Evolutionary conservation across 1,284 basidiomycete genomes (phyloP).

Genomic region (Cutaneotrichosporon sp.): DNA sequence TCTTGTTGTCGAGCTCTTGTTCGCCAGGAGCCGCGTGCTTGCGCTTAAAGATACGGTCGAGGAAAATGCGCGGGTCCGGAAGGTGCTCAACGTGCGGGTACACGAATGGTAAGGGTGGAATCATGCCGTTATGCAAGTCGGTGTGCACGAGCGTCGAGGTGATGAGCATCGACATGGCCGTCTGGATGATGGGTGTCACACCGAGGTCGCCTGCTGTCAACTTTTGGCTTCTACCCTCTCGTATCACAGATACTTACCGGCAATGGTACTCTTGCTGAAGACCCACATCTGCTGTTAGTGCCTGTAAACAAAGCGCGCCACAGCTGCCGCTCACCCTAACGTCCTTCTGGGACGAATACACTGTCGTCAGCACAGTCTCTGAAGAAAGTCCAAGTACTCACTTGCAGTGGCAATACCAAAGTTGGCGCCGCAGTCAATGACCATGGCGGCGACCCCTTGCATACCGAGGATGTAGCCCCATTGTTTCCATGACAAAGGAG

Average conservation of each 20-base stretch:
- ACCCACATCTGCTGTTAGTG: conserved; percentile 48
- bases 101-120: conserved; percentile 49
- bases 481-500: conserved; percentile 44
- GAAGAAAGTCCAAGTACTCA: conserved; percentile 21
- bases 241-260: conserved; percentile 6
- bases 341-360: conserved; percentile 44
- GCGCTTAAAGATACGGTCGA: conserved; percentile 20
- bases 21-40: conserved; percentile 14
- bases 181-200: conserved; percentile 53
- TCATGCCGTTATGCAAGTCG: conserved; percentile 48
- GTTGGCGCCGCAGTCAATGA: conserved; percentile 51
- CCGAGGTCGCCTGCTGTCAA: conserved; percentile 49
- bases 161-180: conserved; percentile 50
- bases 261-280: conserved; percentile 46
- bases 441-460: conserved; percentile 32
- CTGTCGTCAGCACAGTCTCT: conserved; percentile 24
- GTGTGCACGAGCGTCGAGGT: conserved; percentile 53
- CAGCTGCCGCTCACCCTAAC: conserved; percentile 20
- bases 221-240: background rate
- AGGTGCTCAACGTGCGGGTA: conserved; percentile 53
- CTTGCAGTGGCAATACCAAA: conserved; percentile 52
- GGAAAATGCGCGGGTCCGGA: conserved; percentile 43
- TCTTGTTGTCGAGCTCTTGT: conserved; percentile 8
- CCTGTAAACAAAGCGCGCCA: conserved; percentile 2
- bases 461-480: conserved; percentile 47